Conservation (phyloP, 2,329 filamentous ascomycete genomes). For the Shiraia bambusicola region DNA sequence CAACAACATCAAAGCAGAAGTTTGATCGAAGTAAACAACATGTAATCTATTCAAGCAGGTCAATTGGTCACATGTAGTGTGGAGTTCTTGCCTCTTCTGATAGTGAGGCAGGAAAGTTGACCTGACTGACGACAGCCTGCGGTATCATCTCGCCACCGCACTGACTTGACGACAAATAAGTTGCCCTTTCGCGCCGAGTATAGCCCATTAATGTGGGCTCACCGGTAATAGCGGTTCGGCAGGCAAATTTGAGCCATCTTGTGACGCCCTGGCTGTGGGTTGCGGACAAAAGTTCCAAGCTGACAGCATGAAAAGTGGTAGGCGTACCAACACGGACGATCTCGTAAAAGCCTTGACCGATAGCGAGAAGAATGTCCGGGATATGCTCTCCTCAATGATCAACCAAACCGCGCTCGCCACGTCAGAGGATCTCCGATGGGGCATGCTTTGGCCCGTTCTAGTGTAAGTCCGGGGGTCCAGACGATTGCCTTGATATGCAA, state of each 20-base stretch:
- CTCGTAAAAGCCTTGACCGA: constrained; percentile 42
- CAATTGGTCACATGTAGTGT: constrained; percentile 36
- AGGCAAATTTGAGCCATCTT: constrained; percentile 33
- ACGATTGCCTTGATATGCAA: constrained; percentile 49
- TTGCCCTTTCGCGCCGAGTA: constrained; percentile 23
- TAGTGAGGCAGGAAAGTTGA: constrained; percentile 32
- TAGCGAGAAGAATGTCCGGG: constrained; percentile 43
- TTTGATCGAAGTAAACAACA: constrained; percentile 3
- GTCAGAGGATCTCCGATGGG: constrained; percentile 56
- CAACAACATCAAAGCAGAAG: constrained; percentile 13
- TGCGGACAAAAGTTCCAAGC: constrained; percentile 34
- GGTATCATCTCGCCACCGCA: constrained; percentile 40
- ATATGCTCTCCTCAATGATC: constrained; percentile 41
- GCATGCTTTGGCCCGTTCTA: constrained; percentile 51
- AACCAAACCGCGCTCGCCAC: constrained; percentile 52
- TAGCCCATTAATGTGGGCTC: constrained; percentile 30
- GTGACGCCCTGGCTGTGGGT: constrained; percentile 35
- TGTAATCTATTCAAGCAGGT: constrained; percentile 30
- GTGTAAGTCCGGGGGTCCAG: constrained; percentile 44
- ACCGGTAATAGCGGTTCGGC: constrained; percentile 40
- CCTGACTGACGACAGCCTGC: constrained; percentile 28
- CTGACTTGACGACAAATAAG: constrained; percentile 21
- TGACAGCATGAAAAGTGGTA: constrained; percentile 27
- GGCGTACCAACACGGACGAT: constrained; percentile 30
- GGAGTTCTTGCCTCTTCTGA: constrained; percentile 28